Evolutionary conservation across 1,284 basidiomycete species (phyloP).

Genomic region (Rhodotorula sp.): DNA sequence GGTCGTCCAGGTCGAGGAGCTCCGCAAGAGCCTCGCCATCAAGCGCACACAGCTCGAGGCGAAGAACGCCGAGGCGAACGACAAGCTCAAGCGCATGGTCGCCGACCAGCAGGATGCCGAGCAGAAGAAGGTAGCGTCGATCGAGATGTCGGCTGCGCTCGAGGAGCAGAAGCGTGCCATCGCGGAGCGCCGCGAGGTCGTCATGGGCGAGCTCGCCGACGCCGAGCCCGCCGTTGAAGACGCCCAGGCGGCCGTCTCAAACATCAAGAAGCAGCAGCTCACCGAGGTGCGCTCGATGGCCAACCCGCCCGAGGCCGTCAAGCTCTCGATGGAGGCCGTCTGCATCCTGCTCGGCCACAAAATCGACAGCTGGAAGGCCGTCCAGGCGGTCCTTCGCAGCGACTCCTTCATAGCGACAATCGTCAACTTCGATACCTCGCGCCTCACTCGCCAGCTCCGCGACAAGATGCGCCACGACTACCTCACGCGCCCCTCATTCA

Average conservation of each 20-base stretch:
- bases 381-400: slow-evolving; percentile 92
- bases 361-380: slow-evolving; percentile 94
- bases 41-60: slow-evolving; percentile 90
- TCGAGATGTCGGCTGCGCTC: slow-evolving; percentile 91
- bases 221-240: slow-evolving; percentile 97
- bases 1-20: slow-evolving; percentile 91
- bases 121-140: slow-evolving; percentile 94
- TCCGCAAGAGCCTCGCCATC: slow-evolving; percentile 90
- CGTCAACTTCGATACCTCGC: slow-evolving; percentile 93
- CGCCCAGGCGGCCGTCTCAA: slow-evolving; percentile 91
- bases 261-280: slow-evolving; percentile 94
- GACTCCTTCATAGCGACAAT: slow-evolving; percentile 98
- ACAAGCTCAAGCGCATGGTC: slow-evolving; percentile 97
- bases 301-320: slow-evolving; percentile 96
- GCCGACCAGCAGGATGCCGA: slow-evolving; percentile 98
- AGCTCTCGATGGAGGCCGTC: slow-evolving; percentile 97
- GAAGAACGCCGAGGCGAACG: slow-evolving; percentile 93
- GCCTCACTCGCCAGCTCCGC: slow-evolving; percentile 86
- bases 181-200: slow-evolving; percentile 79
- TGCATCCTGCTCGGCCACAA: slow-evolving; percentile 97
- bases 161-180: slow-evolving; percentile 89
- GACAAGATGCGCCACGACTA: slow-evolving; percentile 94
- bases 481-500: slow-evolving; percentile 85
- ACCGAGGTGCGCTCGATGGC: slow-evolving; percentile 98
- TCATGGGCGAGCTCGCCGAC: slow-evolving; percentile 93